phyloP scores from a whole-genome alignment of 164 flowering plant genomes.

The Magnolia sinica region DNA sequence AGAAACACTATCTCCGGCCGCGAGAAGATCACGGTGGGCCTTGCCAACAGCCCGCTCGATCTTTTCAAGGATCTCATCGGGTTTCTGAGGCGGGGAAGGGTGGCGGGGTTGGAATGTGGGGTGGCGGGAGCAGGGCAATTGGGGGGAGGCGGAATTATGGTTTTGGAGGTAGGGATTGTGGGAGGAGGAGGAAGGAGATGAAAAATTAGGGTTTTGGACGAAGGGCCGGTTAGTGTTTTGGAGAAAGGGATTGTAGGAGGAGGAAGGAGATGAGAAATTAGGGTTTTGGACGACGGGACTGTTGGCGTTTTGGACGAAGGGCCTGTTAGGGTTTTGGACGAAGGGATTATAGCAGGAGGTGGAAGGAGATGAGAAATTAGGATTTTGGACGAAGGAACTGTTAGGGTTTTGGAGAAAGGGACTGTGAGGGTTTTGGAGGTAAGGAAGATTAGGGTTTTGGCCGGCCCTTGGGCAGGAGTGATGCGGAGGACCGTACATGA shows the following conservation, averaged over 20 bases:
- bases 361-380: neutral
- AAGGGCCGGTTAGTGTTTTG: neutral
- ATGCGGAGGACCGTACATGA: too few species aligned
- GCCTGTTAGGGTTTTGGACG: too few species aligned
- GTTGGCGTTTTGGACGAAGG: neutral
- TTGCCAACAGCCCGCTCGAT: constrained; percentile 43
- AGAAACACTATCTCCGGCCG: constrained; percentile 52
- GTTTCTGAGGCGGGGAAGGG: constrained; percentile 2
- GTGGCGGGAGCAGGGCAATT: neutral
- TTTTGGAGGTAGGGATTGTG: constrained; percentile 13
- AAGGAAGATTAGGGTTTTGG: too few species aligned
- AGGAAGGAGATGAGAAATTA: neutral
- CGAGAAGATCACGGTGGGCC: constrained; percentile 40
- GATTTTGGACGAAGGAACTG: neutral
- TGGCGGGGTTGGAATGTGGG: neutral
- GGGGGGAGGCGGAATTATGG: constrained; percentile 10
- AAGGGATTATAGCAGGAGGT: neutral
- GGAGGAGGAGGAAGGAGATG: neutral
- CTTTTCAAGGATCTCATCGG: constrained; percentile 26
- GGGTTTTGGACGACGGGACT: neutral
- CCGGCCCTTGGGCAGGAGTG: too few species aligned
- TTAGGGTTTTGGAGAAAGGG: neutral
- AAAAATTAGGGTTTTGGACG: constrained; percentile 4
- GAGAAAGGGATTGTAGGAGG: neutral
- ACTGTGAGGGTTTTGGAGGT: too few species aligned